Percentiles rank a stretch among this genome's conserved stretches.
These are phyloP conservation scores for Colletotrichum horii DNA, from an alignment of 2,329 filamentous ascomycete species.

Conservation along the genomic window DNA sequence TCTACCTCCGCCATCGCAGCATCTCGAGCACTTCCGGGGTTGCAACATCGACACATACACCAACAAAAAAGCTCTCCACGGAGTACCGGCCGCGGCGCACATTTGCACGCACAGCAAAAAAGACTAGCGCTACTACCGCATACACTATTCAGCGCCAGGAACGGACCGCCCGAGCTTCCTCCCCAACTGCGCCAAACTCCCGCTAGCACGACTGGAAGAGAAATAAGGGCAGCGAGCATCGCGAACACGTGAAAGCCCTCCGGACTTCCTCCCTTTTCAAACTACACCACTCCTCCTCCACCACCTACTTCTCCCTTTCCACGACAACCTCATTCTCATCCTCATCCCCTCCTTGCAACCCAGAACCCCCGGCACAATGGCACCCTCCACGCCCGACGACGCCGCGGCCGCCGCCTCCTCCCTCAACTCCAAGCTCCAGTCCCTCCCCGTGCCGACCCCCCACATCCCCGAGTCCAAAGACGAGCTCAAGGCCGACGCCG, in stretches of 20 bases:
- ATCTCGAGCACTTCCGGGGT: neutral
- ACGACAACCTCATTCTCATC: neutral
- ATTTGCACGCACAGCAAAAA: neutral
- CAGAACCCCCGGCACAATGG: conserved; percentile 18
- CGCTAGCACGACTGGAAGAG: neutral
- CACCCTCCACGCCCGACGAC: conserved; percentile 24
- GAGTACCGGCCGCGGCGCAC: conserved; percentile 1
- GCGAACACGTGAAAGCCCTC: conserved; percentile 3
- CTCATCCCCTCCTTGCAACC: neutral
- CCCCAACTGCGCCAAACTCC: neutral
- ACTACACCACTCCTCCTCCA: neutral
- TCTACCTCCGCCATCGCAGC: neutral
- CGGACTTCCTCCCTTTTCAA: neutral
- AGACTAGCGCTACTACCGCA: neutral
- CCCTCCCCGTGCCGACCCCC: conserved; percentile 41
- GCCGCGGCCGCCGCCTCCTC: conserved; percentile 23
- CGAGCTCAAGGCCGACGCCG: conserved; percentile 48
- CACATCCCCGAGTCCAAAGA: conserved; percentile 49
- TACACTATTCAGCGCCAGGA: neutral
- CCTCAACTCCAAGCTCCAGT: conserved; percentile 1
- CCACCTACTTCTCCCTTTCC: neutral
- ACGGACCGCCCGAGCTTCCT: conserved; percentile 15
- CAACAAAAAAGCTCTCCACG: neutral
- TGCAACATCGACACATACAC: neutral
- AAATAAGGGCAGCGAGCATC: neutral